Conservation (phyloP, 2,329 filamentous ascomycete genomes). For the Golovinomyces cichoracearum region DNA sequence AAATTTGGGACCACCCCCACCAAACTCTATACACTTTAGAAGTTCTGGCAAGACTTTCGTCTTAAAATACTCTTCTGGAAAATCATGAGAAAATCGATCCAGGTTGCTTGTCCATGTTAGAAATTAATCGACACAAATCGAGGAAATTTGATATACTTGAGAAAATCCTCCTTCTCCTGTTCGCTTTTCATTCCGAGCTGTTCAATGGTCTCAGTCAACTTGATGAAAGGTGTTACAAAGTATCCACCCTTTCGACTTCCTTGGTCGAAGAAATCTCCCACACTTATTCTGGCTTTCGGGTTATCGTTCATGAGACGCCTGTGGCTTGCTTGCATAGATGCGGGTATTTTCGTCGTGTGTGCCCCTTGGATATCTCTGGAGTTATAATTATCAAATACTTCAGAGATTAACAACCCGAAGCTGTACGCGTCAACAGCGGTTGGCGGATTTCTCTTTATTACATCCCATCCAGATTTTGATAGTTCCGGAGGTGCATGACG, state of each 20-base stretch:
- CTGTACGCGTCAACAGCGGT: slow-evolving; percentile 70
- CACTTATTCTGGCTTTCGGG: slow-evolving; percentile 64
- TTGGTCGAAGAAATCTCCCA: slow-evolving; percentile 71
- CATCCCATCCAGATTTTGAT: slow-evolving; percentile 67
- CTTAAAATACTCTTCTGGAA: slow-evolving; percentile 94
- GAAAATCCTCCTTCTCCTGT: slow-evolving; percentile 57
- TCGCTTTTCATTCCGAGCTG: slow-evolving; percentile 73
- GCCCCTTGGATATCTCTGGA: slow-evolving; percentile 51
- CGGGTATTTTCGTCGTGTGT: slow-evolving; percentile 64
- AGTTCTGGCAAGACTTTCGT: slow-evolving; percentile 88
- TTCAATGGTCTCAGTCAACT: slow-evolving; percentile 76
- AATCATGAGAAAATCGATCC: slow-evolving; percentile 69
- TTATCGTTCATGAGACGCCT: slow-evolving; percentile 70
- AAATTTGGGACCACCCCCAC: slow-evolving; percentile 78
- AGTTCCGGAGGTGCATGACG: slow-evolving; percentile 75
- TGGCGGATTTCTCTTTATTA: slow-evolving; percentile 57
- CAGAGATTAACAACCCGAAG: slow-evolving; percentile 60
- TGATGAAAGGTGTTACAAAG: slow-evolving; percentile 80
- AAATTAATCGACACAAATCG: slow-evolving; percentile 1
- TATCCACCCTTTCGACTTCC: slow-evolving; percentile 60
- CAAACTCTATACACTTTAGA: slow-evolving; percentile 97
- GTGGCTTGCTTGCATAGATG: slow-evolving; percentile 73
- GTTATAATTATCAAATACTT: slow-evolving; percentile 76
- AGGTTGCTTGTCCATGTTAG: slow-evolving; percentile 29
- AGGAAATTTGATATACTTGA: slow-evolving; percentile 26